Percentiles rank a stretch among this genome's conserved stretches.
Evolutionary conservation across 2,329 filamentous ascomycete species (phyloP).

Genomic region (Blastomyces emzantsi): DNA sequence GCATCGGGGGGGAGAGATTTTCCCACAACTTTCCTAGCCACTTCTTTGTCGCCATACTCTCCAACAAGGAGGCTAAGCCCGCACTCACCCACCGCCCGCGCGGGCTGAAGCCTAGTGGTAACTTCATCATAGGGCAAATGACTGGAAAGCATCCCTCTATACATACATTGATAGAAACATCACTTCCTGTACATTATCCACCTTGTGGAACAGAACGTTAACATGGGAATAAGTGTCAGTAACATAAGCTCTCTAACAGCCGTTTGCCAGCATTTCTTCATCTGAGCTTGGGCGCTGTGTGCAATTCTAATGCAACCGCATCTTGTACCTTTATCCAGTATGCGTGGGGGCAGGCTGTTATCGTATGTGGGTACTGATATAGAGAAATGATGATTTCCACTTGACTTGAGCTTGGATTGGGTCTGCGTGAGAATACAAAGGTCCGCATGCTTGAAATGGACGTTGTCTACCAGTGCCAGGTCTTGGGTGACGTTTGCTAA

Average conservation of each 20-base stretch:
- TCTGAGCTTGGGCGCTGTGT: slow-evolving; percentile 43
- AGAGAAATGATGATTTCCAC: slow-evolving; percentile 45
- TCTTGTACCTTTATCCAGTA: slow-evolving; percentile 48
- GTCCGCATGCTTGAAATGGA: slow-evolving; percentile 44
- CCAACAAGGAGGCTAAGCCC: slow-evolving; percentile 26
- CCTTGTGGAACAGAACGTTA: slow-evolving; percentile 32
- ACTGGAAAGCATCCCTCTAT: slow-evolving; percentile 33
- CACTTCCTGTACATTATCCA: slow-evolving; percentile 27
- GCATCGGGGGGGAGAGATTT: slow-evolving; percentile 21
- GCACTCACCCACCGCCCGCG: slow-evolving; percentile 21
- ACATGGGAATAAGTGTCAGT: slow-evolving; percentile 27
- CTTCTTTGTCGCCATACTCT: slow-evolving; percentile 24
- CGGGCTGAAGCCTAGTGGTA: slow-evolving; percentile 23
- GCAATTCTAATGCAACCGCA: slow-evolving; percentile 46
- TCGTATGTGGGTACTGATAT: neutral
- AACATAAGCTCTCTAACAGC: slow-evolving; percentile 33
- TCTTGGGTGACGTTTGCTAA: slow-evolving; percentile 26
- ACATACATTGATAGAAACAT: slow-evolving; percentile 41
- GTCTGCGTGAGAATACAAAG: slow-evolving; percentile 44
- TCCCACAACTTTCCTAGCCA: slow-evolving; percentile 21
- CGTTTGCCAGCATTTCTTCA: slow-evolving; percentile 36
- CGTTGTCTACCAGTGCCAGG: slow-evolving; percentile 43
- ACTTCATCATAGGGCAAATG: slow-evolving; percentile 34
- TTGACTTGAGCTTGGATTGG: slow-evolving; percentile 45
- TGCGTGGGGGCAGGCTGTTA: slow-evolving; percentile 41